These are phyloP conservation scores for Sphaceloma murrayae DNA, from an alignment of 2,329 filamentous ascomycete species.

Conservation along the genomic window DNA sequence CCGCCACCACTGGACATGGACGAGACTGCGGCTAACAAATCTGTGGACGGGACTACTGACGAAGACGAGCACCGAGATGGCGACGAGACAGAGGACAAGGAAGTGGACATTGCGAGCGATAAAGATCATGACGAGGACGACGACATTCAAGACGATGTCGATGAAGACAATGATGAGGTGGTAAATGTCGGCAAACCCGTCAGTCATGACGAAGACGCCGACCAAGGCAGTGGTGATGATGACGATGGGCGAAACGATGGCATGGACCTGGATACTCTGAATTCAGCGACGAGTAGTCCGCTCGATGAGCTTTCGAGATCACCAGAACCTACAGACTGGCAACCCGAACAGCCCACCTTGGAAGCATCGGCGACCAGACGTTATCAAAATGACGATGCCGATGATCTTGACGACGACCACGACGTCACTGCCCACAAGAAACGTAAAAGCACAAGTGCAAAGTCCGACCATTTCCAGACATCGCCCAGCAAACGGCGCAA, in stretches of 20 bases:
- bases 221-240: no score
- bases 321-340: slow-evolving; percentile 10
- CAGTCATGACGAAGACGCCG: not conserved
- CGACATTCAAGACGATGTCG: slow-evolving; percentile 7
- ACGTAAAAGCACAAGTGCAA: slow-evolving; percentile 28
- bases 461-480: slow-evolving; percentile 27
- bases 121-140: slow-evolving; percentile 1
- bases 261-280: no score
- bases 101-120: not conserved
- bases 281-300: not conserved
- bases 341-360: no score
- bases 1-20: no score
- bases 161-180: slow-evolving; percentile 9
- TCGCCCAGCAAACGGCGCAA: slow-evolving; percentile 22
- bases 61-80: no score
- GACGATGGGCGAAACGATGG: no score
- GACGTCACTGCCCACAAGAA: slow-evolving; percentile 19
- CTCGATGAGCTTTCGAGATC: slow-evolving; percentile 1
- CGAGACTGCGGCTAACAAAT: no score
- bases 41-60: no score
- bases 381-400: not conserved
- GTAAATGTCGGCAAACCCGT: not conserved
- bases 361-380: not conserved
- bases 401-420: not conserved
- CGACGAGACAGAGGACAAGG: no score